A percentile compares a stretch with the other conserved stretches of the same genome.
These are phyloP conservation scores for Candida pini DNA, from an alignment of 805 yeast species.

Conservation along the genomic window DNA sequence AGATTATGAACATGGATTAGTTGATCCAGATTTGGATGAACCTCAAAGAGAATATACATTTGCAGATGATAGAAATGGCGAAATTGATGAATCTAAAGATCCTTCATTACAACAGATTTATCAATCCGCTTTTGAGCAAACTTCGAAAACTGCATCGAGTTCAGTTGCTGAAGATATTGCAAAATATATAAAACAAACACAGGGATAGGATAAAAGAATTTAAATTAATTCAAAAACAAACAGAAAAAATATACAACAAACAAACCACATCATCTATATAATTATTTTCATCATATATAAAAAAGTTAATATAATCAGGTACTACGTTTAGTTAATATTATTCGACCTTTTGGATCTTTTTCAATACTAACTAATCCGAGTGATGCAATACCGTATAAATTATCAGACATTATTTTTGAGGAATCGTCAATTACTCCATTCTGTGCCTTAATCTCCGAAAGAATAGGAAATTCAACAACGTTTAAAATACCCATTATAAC, in stretches of 20 bases:
- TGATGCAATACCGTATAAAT: constrained; percentile 19
- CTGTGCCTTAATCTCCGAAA: constrained; percentile 9
- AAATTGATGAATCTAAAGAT: constrained; percentile 43
- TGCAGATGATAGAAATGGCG: constrained; percentile 58
- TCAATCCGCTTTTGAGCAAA: constrained; percentile 62
- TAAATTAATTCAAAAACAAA: background rate
- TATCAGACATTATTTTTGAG: constrained; percentile 9
- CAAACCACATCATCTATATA: too few relatives aligned
- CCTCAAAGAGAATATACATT: constrained; percentile 64
- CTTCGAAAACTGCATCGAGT: constrained; percentile 56
- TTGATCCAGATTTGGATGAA: constrained; percentile 32
- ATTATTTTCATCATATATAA: too few relatives aligned
- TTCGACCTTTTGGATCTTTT: constrained; percentile 13
- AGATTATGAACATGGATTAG: constrained; percentile 37
- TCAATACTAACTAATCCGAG: constrained; percentile 22
- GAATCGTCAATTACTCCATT: constrained; percentile 2
- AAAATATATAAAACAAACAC: constrained; percentile 41
- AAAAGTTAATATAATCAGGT: background rate
- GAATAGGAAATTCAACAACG: constrained; percentile 19
- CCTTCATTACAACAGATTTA: constrained; percentile 61
- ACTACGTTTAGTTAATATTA: constrained; percentile 12
- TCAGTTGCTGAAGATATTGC: constrained; percentile 71
- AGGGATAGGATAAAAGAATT: constrained; percentile 6
- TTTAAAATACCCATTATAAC: constrained; percentile 18
- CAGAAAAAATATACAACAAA: too few relatives aligned